Evolutionary conservation across 305 asterid species (phyloP), one percentile per base, ranked within the genome.

Genomic region (Nicotiana rustica): DNA sequence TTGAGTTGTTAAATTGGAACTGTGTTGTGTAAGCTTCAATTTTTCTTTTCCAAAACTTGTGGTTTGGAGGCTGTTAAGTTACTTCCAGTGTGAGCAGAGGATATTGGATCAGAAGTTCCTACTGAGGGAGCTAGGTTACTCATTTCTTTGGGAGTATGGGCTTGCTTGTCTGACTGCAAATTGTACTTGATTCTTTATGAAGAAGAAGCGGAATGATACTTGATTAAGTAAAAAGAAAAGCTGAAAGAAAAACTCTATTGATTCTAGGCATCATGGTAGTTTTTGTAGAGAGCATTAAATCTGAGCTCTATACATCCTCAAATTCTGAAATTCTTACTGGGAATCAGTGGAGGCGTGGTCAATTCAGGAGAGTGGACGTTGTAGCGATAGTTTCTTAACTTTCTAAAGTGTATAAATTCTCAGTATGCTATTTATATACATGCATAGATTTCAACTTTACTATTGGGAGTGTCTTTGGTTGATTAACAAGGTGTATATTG

Each of bases 391-490:
- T 67, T 66, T 66, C 52, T 35, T 8, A 15, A 35, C 25, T 67
- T 14, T 17, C 29, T 67, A 8, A 14, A 35, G 14, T 35, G 41
- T 17, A 67, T 35, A 67, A 67, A 67, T 44, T 67, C 52, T 35
- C 52, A 35, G 75, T 35, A 35, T 67, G 29, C n/a, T 15, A 41
- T 41, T 41, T 41, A 7, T 41, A 8, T 35, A 35, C 25, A 67
- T 36, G 15, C 55, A 7, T 36, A 36, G n/a, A 49, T 68, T 68
- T 68, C 76, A 36, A 2, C 14, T 44, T 25, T 8, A 35, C 7
- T 67, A 25, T 67, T 68, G 38, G n/a, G 76, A 36, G 55, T 13
- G n/a, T 69, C 55, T 69, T 4, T 69, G n/a, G 77, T 69, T 68
- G 56, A 49, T 68, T 68, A n/a, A n/a, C 18, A 69, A 38, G 77